Evolutionary conservation across 139 green algal species (phyloP).

Genomic region (Eudorina sp.): DNA sequence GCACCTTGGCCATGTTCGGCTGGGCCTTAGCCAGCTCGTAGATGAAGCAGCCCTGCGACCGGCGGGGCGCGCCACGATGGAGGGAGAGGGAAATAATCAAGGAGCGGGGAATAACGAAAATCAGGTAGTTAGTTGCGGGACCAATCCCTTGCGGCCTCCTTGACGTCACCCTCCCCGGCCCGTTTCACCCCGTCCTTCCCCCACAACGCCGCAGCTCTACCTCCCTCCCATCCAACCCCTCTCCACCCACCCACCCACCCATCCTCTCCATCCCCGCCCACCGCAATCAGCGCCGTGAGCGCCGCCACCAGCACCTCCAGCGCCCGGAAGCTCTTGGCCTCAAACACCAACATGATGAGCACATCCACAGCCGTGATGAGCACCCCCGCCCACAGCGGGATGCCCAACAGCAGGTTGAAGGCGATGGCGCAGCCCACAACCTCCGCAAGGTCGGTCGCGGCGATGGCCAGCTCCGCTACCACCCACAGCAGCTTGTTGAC

Average conservation of each 20-base stretch:
- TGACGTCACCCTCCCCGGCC: not conserved
- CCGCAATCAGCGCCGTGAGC: slow-evolving; percentile 32
- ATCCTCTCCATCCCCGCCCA: not conserved
- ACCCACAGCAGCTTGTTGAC: slow-evolving; percentile 68
- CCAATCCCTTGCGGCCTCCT: too few species aligned
- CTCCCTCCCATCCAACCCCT: not conserved
- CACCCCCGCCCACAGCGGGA: slow-evolving; percentile 64
- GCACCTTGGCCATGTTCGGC: slow-evolving; percentile 56
- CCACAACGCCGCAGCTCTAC: not conserved
- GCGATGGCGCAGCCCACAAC: slow-evolving; percentile 66
- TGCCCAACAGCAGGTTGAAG: slow-evolving; percentile 64
- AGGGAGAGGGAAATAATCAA: too few species aligned
- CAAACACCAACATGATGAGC: slow-evolving; percentile 54
- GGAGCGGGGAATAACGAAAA: too few species aligned
- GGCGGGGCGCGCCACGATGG: too few species aligned
- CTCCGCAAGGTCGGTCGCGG: slow-evolving; percentile 73
- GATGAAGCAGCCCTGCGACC: slow-evolving; percentile 61
- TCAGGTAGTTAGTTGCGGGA: too few species aligned
- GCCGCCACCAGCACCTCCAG: slow-evolving; percentile 59
- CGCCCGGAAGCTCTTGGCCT: slow-evolving; percentile 52
- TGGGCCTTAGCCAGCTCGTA: slow-evolving; percentile 68
- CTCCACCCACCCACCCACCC: not conserved
- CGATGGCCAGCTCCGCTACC: slow-evolving; percentile 74
- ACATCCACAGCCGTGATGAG: slow-evolving; percentile 65
- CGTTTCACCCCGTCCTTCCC: not conserved